These are phyloP conservation scores for Penicillium silybi DNA, from an alignment of 495 filamentous ascomycete genomes.

Conservation along the genomic window DNA sequence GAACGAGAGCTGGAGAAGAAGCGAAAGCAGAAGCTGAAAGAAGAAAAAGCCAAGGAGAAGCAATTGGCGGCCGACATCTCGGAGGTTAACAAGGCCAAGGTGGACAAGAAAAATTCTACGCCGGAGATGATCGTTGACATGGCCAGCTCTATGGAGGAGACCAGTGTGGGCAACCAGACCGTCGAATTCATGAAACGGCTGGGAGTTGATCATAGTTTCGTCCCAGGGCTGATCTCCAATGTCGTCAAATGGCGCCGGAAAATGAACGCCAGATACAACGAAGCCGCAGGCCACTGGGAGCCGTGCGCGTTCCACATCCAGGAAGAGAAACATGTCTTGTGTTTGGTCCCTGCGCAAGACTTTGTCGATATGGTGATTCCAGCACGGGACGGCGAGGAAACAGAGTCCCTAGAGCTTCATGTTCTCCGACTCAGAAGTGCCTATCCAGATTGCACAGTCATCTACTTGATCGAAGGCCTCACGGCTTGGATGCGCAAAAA, in stretches of 20 bases:
- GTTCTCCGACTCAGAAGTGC: conserved; percentile 51
- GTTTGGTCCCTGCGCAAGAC: conserved; percentile 60
- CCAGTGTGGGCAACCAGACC: conserved; percentile 46
- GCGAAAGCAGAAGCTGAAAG: conserved; percentile 46
- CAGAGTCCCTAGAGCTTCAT: conserved; percentile 56
- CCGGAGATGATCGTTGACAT: conserved; percentile 86
- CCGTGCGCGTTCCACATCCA: conserved; percentile 55
- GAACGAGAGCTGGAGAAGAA: conserved; percentile 45
- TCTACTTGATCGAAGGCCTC: conserved; percentile 79
- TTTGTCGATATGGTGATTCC: conserved; percentile 61
- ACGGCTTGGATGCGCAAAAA: conserved; percentile 65
- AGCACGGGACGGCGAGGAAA: conserved; percentile 19
- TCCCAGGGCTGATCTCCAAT: conserved; percentile 49
- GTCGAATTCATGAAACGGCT: conserved; percentile 53
- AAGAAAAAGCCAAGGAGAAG: conserved; percentile 61
- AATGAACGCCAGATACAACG: conserved; percentile 58
- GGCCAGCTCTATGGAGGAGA: conserved; percentile 49
- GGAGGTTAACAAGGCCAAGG: conserved; percentile 71
- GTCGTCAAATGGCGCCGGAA: conserved; percentile 75
- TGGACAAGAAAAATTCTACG: conserved; percentile 70
- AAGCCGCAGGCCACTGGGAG: conserved; percentile 60
- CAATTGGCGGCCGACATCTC: conserved; percentile 63
- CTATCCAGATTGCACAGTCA: conserved; percentile 51
- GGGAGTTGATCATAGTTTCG: conserved; percentile 51
- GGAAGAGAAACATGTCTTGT: conserved; percentile 64